phyloP scores from a whole-genome alignment of 2,329 filamentous ascomycete species.

The Byssothecium circinans region DNA sequence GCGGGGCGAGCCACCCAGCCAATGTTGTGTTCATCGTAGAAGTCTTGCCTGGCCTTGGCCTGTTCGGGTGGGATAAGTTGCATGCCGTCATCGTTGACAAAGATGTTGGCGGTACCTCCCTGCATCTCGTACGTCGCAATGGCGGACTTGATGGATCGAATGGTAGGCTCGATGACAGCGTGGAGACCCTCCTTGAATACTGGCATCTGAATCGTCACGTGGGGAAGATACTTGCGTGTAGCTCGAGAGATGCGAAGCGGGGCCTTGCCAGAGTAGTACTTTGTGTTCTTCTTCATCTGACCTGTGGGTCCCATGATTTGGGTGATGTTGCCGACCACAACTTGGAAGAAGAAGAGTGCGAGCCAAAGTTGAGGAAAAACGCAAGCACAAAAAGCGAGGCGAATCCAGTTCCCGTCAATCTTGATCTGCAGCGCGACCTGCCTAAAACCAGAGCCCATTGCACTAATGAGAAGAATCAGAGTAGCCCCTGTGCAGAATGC shows the following conservation, averaged over 20 bases:
- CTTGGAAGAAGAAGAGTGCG: slow-evolving; percentile 47
- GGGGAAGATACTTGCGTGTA: slow-evolving; percentile 63
- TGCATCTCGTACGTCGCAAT: slow-evolving; percentile 56
- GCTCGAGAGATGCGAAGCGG: slow-evolving; percentile 56
- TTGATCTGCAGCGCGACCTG: slow-evolving; percentile 57
- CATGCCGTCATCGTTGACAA: slow-evolving; percentile 70
- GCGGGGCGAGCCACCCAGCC: slow-evolving; percentile 54
- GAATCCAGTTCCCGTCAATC: slow-evolving; percentile 57
- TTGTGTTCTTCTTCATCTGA: slow-evolving; percentile 74
- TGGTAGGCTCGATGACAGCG: slow-evolving; percentile 74
- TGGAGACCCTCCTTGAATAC: slow-evolving; percentile 83
- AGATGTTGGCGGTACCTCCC: slow-evolving; percentile 69
- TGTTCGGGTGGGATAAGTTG: slow-evolving; percentile 57
- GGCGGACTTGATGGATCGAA: slow-evolving; percentile 73
- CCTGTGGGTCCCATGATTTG: slow-evolving; percentile 74
- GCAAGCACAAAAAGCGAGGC: slow-evolving; percentile 57
- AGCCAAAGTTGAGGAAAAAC: slow-evolving; percentile 62
- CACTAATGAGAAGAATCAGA: slow-evolving; percentile 54
- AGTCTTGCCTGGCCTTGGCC: slow-evolving; percentile 49
- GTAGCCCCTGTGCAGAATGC: slow-evolving; percentile 57
- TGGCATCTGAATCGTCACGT: slow-evolving; percentile 77
- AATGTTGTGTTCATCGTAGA: slow-evolving; percentile 54
- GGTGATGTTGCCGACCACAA: slow-evolving; percentile 24
- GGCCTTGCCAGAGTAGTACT: slow-evolving; percentile 72
- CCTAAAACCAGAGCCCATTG: slow-evolving; percentile 61